Evolutionary conservation across 2,329 filamentous ascomycete genomes (phyloP), one percentile per base, ranked within the genome.

Genomic region (Fusarium paranaense): DNA sequence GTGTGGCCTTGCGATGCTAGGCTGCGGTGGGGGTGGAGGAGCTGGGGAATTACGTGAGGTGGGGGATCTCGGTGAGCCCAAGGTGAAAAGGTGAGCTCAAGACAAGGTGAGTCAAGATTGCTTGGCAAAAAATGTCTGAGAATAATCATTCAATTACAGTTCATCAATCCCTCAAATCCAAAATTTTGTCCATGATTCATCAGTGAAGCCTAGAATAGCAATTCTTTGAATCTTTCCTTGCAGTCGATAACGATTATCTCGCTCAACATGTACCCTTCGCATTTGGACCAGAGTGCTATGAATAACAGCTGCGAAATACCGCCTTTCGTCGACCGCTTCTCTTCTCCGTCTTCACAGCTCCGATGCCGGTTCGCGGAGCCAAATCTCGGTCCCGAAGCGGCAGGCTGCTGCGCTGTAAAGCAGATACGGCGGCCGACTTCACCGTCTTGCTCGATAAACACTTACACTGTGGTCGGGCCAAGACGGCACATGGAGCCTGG

Each of bases 21-120:
- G 72, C 72, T 73, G 37, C 62, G 59, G 72, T 67, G 69, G 63
- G 71, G 67, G 38, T 47, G 40, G 58, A 66, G 54, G 47, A 63
- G 63, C 63, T 59, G 30, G 25, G 59, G 61, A 20, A 33, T 52
- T 63, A 47, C 27, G 62, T 37, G 52, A 54, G 42, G 69, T 72
- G 64, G 72, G 67, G 62, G 65, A 59, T 59, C 14, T 50, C 20
- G 33, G 35, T 63, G 7, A 40, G 27, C 8, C 6, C 6, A 40
- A 35, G 56, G 57, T 68, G 56, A 57, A 32, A 3, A 50, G 45
- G 45, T 50, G 45, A 50, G 45, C 4, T 2, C 25, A n/a, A 50
- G 25, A 50, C 7, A 45, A 70, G 70, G 54, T 71, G 47, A 56
- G 56, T 27, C 40, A 25, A 33, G 8, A 56, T 32, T 32, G 52